These are phyloP conservation scores for Phytopythium kandeliae DNA, from an alignment of 352 stramenopile genomes.

Conservation along the genomic window DNA sequence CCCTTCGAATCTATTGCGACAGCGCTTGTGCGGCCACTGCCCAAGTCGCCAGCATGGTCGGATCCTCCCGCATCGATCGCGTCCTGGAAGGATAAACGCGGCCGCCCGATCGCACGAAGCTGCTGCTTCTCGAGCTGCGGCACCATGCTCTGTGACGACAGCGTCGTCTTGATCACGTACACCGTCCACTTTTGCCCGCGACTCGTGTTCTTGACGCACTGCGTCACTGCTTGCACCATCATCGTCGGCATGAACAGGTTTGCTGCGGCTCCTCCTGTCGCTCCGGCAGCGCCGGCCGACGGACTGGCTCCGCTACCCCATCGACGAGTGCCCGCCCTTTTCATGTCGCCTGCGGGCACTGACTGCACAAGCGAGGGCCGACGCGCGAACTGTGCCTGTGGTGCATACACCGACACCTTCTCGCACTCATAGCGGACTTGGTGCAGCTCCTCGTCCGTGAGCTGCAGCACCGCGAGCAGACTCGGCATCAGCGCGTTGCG, in stretches of 20 bases:
- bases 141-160: conserved; percentile 60
- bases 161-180: conserved; percentile 59
- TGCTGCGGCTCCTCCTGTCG: not conserved
- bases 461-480: conserved; percentile 43
- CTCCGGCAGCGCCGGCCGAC: not conserved
- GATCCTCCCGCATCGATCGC: not conserved
- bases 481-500: conserved; percentile 37
- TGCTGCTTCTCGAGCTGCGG: conserved; percentile 68
- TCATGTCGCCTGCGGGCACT: no score
- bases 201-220: conserved; percentile 52
- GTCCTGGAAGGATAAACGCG: conserved; percentile 48
- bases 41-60: no score
- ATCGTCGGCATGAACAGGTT: not conserved
- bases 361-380: not conserved
- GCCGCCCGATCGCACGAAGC: conserved; percentile 39
- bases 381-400: conserved; percentile 1
- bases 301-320: not conserved
- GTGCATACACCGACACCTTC: conserved; percentile 48
- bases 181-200: conserved; percentile 66
- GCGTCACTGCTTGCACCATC: conserved; percentile 12
- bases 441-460: conserved; percentile 60
- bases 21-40: no score
- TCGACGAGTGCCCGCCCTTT: not conserved
- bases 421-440: conserved; percentile 72
- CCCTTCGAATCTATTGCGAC: no score